Percentiles rank a stretch among this genome's conserved stretches.
These are phyloP conservation scores for Leccinum rimulosum DNA, from an alignment of 768 basidiomycete species.

Conservation along the genomic window DNA sequence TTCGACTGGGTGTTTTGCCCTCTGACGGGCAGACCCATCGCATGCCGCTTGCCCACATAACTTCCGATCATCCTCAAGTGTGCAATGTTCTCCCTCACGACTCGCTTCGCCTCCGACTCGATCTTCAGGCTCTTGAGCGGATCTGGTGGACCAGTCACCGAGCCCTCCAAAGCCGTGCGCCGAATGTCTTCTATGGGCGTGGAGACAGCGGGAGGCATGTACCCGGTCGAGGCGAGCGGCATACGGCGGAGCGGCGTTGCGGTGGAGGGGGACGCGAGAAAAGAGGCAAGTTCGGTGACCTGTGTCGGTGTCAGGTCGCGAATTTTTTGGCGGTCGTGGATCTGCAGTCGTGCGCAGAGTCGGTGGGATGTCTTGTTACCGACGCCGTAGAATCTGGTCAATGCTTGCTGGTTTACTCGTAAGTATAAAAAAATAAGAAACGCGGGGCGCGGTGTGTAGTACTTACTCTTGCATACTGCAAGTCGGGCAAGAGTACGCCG, in stretches of 20 bases:
- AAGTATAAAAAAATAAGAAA: background rate
- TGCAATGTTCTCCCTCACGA: slow-evolving; percentile 86
- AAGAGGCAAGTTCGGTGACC: slow-evolving; percentile 88
- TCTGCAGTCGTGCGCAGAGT: slow-evolving; percentile 88
- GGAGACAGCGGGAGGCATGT: slow-evolving; percentile 45
- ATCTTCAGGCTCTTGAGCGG: slow-evolving; percentile 74
- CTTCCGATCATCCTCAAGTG: slow-evolving; percentile 94
- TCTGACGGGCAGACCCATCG: slow-evolving; percentile 89
- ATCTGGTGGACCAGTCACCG: slow-evolving; percentile 46
- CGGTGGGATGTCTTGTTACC: slow-evolving; percentile 71
- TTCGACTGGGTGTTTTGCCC: slow-evolving; percentile 93
- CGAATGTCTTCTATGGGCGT: slow-evolving; percentile 31
- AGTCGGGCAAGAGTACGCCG: slow-evolving; percentile 78
- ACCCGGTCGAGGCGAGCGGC: slow-evolving; percentile 59
- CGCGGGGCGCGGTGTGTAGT: background rate
- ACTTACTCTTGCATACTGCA: slow-evolving; percentile 71
- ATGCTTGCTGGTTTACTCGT: slow-evolving; percentile 66
- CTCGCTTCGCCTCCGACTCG: slow-evolving; percentile 81
- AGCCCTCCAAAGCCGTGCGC: slow-evolving; percentile 30
- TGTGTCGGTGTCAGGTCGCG: slow-evolving; percentile 81
- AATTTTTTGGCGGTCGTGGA: slow-evolving; percentile 83
- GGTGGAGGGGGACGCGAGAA: slow-evolving; percentile 86
- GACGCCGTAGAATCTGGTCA: slow-evolving; percentile 88
- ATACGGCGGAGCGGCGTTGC: slow-evolving; percentile 62
- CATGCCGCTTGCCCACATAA: slow-evolving; percentile 90